Conservation (phyloP, 2,329 filamentous ascomycete species). For the Botrytis tulipae region DNA sequence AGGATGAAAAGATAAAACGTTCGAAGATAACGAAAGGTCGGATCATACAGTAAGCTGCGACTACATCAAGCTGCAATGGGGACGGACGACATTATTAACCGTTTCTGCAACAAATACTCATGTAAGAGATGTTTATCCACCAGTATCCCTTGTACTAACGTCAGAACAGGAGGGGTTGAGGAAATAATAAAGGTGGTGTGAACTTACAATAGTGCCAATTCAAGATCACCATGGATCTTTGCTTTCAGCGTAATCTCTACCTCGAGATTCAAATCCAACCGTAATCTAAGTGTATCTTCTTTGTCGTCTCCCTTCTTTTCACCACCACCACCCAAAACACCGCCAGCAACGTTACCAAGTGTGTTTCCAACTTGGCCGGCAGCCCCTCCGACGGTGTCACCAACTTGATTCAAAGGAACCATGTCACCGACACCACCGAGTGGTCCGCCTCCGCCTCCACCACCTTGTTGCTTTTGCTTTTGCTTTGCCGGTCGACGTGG, state of each 20-base stretch:
- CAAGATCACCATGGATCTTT: constrained; percentile 78
- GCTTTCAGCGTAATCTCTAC: constrained; percentile 79
- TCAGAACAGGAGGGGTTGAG: constrained; percentile 16
- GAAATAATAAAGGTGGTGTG: constrained; percentile 3
- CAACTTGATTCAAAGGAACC: constrained; percentile 17
- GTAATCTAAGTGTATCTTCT: constrained; percentile 60
- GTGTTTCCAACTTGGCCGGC: constrained; percentile 17
- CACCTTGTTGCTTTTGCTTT: constrained; percentile 14
- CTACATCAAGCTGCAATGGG: constrained; percentile 9
- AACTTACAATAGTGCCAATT: constrained; percentile 47
- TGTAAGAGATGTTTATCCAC: constrained; percentile 17
- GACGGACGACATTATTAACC: constrained; percentile 17
- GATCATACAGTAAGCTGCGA: constrained; percentile 8
- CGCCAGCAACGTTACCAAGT: constrained; percentile 14
- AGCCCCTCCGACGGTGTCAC: constrained; percentile 13
- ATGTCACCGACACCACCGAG: constrained; percentile 19
- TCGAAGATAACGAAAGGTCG: constrained; percentile 8
- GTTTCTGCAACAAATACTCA: constrained; percentile 17
- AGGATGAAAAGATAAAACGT: background rate
- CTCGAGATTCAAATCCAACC: constrained; percentile 73
- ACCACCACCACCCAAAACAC: constrained; percentile 4
- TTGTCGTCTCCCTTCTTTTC: constrained; percentile 34
- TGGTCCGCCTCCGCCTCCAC: constrained; percentile 14
- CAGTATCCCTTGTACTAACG: constrained; percentile 19
- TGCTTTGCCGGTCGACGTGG: constrained; percentile 16